Conservation (phyloP, 352 stramenopile species). For the Phytophthora melonis region DNA sequence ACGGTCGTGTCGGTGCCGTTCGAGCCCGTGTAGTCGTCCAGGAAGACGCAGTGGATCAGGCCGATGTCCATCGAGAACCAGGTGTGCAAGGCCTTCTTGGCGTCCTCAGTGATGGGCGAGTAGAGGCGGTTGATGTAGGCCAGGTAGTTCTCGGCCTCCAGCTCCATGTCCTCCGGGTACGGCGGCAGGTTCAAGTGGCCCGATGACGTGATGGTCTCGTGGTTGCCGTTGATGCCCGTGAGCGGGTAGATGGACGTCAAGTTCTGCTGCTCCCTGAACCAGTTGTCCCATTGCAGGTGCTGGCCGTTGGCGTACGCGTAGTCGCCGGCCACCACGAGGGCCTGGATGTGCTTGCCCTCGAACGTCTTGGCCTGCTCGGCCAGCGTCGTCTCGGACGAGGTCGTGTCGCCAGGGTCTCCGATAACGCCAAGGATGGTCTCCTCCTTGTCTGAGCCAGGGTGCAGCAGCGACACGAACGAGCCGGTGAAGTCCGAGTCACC, state of each 20-base stretch:
- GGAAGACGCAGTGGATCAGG: constrained; percentile 60
- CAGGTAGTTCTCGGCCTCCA: constrained; percentile 51
- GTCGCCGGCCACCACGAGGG: constrained; percentile 65
- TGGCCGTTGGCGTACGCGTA: constrained; percentile 76
- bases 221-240: constrained; percentile 70
- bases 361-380: constrained; percentile 43
- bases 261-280: constrained; percentile 62
- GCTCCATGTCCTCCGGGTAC: constrained; percentile 47
- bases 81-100: constrained; percentile 41
- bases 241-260: constrained; percentile 54
- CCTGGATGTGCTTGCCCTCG: constrained; percentile 51
- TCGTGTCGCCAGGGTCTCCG: constrained; percentile 52
- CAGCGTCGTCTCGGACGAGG: constrained; percentile 47
- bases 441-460: constrained; percentile 40
- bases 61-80: constrained; percentile 71
- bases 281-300: constrained; percentile 78
- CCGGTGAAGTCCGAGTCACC: constrained; percentile 44
- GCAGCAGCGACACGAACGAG: constrained; percentile 43
- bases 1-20: constrained; percentile 39
- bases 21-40: constrained; percentile 73
- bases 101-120: constrained; percentile 55
- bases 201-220: constrained; percentile 61
- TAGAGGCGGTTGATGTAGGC: constrained; percentile 61
- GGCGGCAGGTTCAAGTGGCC: constrained; percentile 53
- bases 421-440: constrained; percentile 57